phyloP scores from a whole-genome alignment of 2,329 filamentous ascomycete species.

The Aspergillus terreus region DNA sequence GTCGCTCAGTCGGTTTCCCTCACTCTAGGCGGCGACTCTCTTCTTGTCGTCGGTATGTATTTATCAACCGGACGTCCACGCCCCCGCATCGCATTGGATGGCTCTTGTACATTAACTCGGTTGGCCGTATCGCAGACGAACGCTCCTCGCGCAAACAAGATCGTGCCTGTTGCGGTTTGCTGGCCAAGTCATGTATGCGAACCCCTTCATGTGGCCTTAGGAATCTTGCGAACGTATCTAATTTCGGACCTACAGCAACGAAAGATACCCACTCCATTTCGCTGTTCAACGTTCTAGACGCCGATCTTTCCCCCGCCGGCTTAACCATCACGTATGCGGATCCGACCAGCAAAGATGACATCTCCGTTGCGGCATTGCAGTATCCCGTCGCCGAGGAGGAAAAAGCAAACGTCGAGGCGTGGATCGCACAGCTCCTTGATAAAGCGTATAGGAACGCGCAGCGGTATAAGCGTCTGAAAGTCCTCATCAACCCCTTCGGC shows the following conservation, averaged over 20 bases:
- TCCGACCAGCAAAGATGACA: constrained; percentile 54
- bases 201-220: background rate
- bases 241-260: constrained; percentile 28
- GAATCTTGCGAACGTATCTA: background rate
- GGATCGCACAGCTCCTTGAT: constrained; percentile 63
- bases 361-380: constrained; percentile 59
- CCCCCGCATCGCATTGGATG: background rate
- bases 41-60: constrained; percentile 55
- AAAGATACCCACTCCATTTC: constrained; percentile 61
- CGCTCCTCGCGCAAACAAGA: constrained; percentile 47
- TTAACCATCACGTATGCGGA: constrained; percentile 72
- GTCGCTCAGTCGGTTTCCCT: constrained; percentile 58
- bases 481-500: constrained; percentile 86
- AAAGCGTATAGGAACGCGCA: constrained; percentile 68
- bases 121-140: constrained; percentile 46
- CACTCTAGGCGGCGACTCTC: constrained; percentile 57
- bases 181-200: constrained; percentile 49
- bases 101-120: constrained; percentile 1
- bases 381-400: constrained; percentile 57
- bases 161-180: constrained; percentile 53
- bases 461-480: constrained; percentile 72
- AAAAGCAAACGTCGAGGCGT: constrained; percentile 51
- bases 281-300: constrained; percentile 82
- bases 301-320: constrained; percentile 57
- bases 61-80: background rate